phyloP scores from a whole-genome alignment of 2,329 filamentous ascomycete species.

The Pseudovirgaria hyperparasitica region DNA sequence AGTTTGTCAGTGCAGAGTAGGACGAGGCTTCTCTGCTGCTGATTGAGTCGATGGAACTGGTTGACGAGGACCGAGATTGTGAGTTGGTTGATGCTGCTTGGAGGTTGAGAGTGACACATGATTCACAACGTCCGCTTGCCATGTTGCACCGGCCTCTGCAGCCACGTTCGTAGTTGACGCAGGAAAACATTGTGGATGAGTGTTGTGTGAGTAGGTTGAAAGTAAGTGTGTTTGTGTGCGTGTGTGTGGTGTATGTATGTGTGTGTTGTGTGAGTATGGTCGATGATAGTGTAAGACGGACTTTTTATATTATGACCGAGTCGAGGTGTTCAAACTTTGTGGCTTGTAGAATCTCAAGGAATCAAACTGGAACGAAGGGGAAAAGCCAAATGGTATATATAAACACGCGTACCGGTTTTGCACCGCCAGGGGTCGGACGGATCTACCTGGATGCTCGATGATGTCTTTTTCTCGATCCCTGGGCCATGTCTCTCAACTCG shows the following conservation, averaged over 20 bases:
- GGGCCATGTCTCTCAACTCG: too few species aligned
- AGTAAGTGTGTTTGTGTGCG: slow-evolving; percentile 1
- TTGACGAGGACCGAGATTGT: slow-evolving; percentile 14
- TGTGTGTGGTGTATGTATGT: slow-evolving; percentile 1
- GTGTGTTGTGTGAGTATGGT: slow-evolving; percentile 1
- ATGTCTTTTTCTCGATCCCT: too few species aligned
- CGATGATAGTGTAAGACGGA: too few species aligned
- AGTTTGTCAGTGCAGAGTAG: slow-evolving; percentile 27
- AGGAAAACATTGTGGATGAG: slow-evolving; percentile 26
- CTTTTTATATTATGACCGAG: too few species aligned
- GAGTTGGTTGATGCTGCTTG: slow-evolving; percentile 15
- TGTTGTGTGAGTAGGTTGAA: slow-evolving; percentile 3
- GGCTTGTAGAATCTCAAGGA: too few species aligned
- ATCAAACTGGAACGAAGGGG: too few species aligned
- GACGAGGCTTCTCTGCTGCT: slow-evolving; percentile 12
- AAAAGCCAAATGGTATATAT: too few species aligned
- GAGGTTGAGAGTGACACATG: slow-evolving; percentile 27
- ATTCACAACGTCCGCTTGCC: slow-evolving; percentile 22
- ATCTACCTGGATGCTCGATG: too few species aligned
- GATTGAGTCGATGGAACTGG: slow-evolving; percentile 17
- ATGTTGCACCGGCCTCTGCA: slow-evolving; percentile 29
- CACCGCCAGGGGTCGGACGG: too few species aligned
- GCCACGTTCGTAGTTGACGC: slow-evolving; percentile 31
- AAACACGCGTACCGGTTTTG: too few species aligned
- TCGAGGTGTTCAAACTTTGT: too few species aligned